These are phyloP conservation scores for Acacia crassicarpa DNA, from an alignment of 306 rosid species.

Conservation along the genomic window DNA sequence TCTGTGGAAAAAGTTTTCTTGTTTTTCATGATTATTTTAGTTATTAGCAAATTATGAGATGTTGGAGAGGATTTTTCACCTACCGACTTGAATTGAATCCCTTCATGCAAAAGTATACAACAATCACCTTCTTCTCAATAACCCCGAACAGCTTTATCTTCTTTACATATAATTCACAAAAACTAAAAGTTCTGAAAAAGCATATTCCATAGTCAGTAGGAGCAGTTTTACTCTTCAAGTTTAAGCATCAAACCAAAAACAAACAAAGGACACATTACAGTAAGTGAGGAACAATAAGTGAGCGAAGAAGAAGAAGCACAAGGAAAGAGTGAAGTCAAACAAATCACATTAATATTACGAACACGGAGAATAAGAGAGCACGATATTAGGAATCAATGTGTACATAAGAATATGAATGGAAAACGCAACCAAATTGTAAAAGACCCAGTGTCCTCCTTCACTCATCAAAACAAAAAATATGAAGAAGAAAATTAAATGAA, in stretches of 20 bases:
- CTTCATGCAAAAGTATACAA: background rate
- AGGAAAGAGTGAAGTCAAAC: conserved; percentile 9
- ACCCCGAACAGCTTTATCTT: background rate
- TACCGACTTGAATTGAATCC: background rate
- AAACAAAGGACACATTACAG: background rate
- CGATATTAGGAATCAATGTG: conserved; percentile 33
- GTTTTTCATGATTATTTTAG: too few species aligned
- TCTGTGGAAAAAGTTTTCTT: too few species aligned
- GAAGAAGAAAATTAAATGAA: too few species aligned
- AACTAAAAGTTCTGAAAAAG: background rate
- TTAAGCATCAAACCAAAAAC: background rate
- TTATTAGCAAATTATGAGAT: too few species aligned
- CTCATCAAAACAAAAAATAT: too few species aligned
- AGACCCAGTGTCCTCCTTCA: too few species aligned
- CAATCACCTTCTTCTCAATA: background rate
- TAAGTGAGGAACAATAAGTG: background rate
- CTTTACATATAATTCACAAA: background rate
- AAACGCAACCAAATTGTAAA: too few species aligned
- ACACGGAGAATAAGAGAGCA: background rate
- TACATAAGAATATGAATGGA: conserved; percentile 25
- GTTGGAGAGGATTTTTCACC: too few species aligned
- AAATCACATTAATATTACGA: conserved; percentile 35
- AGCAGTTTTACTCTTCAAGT: background rate
- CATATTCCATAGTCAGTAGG: background rate
- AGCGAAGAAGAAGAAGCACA: background rate